A percentile compares a stretch with the other conserved stretches of the same genome.
phyloP scores from a whole-genome alignment of 2,329 filamentous ascomycete species.

The Setomelanomma holmii region DNA sequence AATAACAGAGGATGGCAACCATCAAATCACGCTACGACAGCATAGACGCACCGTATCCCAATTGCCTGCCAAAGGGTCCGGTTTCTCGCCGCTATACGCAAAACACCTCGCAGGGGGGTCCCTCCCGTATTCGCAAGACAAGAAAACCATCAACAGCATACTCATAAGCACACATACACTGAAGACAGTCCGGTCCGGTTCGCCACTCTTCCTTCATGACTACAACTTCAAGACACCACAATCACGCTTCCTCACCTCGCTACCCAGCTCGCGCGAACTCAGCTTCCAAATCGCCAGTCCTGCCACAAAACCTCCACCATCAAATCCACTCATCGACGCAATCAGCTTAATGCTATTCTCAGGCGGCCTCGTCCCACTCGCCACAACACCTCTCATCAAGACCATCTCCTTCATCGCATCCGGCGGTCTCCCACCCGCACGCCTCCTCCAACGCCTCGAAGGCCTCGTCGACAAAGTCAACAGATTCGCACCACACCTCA shows the following conservation, averaged over 20 bases:
- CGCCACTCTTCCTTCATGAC: conserved; percentile 19
- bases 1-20: conserved; percentile 16
- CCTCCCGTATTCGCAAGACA: conserved; percentile 33
- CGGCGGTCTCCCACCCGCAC: conserved; percentile 32
- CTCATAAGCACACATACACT: conserved; percentile 32
- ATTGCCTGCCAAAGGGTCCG: conserved; percentile 27
- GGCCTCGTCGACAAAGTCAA: conserved; percentile 44
- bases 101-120: conserved; percentile 44
- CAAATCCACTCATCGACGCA: conserved; percentile 29
- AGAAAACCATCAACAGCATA: conserved; percentile 28
- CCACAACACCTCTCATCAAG: conserved; percentile 29
- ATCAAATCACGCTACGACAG: conserved; percentile 30
- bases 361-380: conserved; percentile 36
- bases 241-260: conserved; percentile 26
- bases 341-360: conserved; percentile 38
- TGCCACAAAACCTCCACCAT: conserved; percentile 18
- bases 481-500: conserved; percentile 30
- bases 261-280: conserved; percentile 29
- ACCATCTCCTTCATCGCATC: conserved; percentile 36
- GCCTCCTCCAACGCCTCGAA: conserved; percentile 45
- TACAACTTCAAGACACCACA: conserved; percentile 12
- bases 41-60: conserved; percentile 34
- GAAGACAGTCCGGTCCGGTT: conserved; percentile 25
- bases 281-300: conserved; percentile 28
- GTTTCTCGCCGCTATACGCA: conserved; percentile 39